These are phyloP conservation scores for Myxozyma geophila DNA, from an alignment of 805 yeast genomes.

Conservation along the genomic window DNA sequence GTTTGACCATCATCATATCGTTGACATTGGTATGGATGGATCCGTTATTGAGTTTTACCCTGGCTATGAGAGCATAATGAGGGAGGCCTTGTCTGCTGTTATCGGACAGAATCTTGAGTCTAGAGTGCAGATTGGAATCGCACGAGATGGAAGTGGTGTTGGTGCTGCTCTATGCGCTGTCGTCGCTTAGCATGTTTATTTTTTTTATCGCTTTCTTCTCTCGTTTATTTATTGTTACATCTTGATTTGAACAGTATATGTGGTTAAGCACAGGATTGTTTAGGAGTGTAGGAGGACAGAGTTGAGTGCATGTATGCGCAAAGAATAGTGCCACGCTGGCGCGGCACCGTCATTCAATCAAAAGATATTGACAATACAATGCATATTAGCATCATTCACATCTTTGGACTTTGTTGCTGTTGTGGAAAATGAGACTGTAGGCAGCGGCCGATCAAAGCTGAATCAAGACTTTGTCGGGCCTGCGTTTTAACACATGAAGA, in stretches of 20 bases:
- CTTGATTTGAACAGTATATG: too few relatives aligned
- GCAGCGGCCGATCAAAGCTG: too few relatives aligned
- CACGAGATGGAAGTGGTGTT: conserved; percentile 95
- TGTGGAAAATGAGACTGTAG: too few relatives aligned
- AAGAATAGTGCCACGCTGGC: not conserved
- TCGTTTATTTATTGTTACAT: too few relatives aligned
- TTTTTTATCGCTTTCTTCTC: not conserved
- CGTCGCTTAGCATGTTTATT: conserved; percentile 3
- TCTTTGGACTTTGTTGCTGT: too few relatives aligned
- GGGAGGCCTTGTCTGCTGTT: conserved; percentile 74
- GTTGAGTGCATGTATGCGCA: not conserved
- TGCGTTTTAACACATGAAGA: too few relatives aligned
- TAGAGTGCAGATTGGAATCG: conserved; percentile 74
- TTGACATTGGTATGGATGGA: conserved; percentile 96
- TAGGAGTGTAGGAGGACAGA: not conserved
- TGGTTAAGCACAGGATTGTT: too few relatives aligned
- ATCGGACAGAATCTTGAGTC: conserved; percentile 62
- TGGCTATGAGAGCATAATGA: conserved; percentile 76
- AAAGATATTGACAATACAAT: too few relatives aligned
- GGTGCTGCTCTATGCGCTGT: conserved; percentile 95
- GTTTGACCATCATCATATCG: conserved; percentile 69
- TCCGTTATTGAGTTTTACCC: conserved; percentile 94
- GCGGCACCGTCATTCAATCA: not conserved
- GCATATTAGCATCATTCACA: too few relatives aligned
- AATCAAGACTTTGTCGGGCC: too few relatives aligned